phyloP scores from a whole-genome alignment of 805 yeast species.

The Lipomyces starkeyi region DNA sequence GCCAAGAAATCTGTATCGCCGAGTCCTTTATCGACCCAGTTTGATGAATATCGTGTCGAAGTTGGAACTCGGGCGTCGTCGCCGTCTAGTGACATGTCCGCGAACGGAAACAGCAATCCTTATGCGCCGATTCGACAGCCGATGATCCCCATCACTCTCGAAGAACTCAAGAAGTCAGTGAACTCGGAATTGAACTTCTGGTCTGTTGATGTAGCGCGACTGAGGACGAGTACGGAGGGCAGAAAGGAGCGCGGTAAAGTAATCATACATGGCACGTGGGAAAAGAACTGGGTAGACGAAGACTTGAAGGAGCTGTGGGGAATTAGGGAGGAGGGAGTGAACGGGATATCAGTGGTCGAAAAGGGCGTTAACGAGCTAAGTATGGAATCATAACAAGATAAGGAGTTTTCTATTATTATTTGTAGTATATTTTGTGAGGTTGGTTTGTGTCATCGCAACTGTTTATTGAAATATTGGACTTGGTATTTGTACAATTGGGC shows the following conservation, averaged over 20 bases:
- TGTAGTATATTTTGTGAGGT: background rate
- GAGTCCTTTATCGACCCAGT: conserved; percentile 17
- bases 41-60: conserved; percentile 30
- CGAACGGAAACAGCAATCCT: conserved; percentile 10
- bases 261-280: conserved; percentile 11
- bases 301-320: conserved; percentile 17
- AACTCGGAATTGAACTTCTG: conserved; percentile 40
- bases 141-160: conserved; percentile 45
- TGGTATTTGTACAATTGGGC: background rate
- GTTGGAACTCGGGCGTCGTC: conserved; percentile 13
- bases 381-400: background rate
- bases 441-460: background rate
- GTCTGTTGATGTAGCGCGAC: conserved; percentile 22
- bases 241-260: conserved; percentile 22
- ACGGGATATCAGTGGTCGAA: background rate
- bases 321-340: background rate
- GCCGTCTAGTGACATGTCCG: conserved; percentile 4
- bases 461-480: background rate
- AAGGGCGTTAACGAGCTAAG: conserved; percentile 8
- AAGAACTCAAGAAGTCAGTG: conserved; percentile 40
- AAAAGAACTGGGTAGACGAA: conserved; percentile 5
- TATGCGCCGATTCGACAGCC: conserved; percentile 45
- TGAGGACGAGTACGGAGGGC: conserved; percentile 13
- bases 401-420: background rate
- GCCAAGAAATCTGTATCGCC: background rate